Evolutionary conservation across 805 yeast genomes (phyloP).

Genomic region (Schizosaccharomyces lindneri): DNA sequence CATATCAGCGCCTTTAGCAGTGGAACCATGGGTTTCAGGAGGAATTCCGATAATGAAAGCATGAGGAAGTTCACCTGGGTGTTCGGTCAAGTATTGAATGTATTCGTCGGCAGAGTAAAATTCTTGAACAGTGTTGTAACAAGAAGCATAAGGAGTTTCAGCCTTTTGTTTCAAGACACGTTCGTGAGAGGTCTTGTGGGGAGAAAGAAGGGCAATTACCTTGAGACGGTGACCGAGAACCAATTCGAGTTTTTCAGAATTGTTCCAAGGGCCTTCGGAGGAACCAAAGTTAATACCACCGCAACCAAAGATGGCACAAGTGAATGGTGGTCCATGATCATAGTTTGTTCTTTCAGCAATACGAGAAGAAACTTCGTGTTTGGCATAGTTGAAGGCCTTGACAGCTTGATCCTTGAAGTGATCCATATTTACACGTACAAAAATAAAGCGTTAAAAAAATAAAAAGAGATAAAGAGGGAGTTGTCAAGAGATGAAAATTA

Average conservation of each 20-base stretch:
- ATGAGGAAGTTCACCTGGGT: slow-evolving; percentile 3
- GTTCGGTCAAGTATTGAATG: neutral
- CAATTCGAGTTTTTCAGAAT: slow-evolving; percentile 7
- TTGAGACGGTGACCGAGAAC: slow-evolving; percentile 7
- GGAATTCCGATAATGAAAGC: slow-evolving; percentile 7
- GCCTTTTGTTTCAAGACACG: slow-evolving; percentile 5
- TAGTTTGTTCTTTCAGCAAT: neutral
- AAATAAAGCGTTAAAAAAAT: no score
- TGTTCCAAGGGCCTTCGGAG: slow-evolving; percentile 8
- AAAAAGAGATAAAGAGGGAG: no score
- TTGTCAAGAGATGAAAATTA: no score
- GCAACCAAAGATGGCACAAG: slow-evolving; percentile 4
- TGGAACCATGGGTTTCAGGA: slow-evolving; percentile 8
- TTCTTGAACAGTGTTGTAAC: slow-evolving; percentile 3
- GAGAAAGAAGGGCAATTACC: slow-evolving; percentile 7
- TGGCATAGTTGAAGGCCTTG: neutral
- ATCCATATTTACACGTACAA: neutral
- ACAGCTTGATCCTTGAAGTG: neutral
- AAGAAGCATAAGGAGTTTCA: slow-evolving; percentile 1
- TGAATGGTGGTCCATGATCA: slow-evolving; percentile 1
- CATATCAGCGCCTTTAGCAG: slow-evolving; percentile 5
- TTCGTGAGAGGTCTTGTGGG: slow-evolving; percentile 4
- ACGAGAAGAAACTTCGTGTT: neutral
- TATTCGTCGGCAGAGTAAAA: slow-evolving; percentile 5
- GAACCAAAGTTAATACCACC: slow-evolving; percentile 8